Evolutionary conservation across 768 basidiomycete species (phyloP), one percentile per base, ranked within the genome.

Genomic region (Sarcodon sp.): DNA sequence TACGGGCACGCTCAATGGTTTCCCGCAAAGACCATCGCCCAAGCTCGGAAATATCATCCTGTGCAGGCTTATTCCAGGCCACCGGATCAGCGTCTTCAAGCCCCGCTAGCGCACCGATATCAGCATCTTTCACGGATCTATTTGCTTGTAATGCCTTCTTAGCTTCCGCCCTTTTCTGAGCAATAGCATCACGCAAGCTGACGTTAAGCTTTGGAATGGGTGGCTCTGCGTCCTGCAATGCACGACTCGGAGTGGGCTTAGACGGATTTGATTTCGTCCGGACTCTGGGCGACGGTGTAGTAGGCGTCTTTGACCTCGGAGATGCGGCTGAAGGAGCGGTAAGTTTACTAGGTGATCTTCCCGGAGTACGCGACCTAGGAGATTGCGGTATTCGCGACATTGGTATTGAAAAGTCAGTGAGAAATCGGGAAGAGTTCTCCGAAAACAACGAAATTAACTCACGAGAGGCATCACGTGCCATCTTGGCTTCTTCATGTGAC

Each of bases 171-270:
- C 87, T 71, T 52, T 76, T 85, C 41, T 86, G 66, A 2, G 87
- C 87, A 58, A 90, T 87, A 11, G 79, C 82, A 52, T 87, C 87
- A 55, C 79, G 79, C 52, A 88, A 72, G 57, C 73, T 86, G 32
- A 75, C 50, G 35, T 60, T 53, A 13, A 64, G 57, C 36, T 63
- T 69, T 12, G 66, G 54, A 13, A 72, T 49, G 34, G 54, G 60
- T 6, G 56, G 44, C 21, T 57, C 57, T 27, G 21, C 4, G 21
- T 27, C 21, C 4, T 27, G 21, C 21, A 27, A 27, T 27, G 50
- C 50, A 55, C 47, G 54, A 56, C 32, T 39, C n/a, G 60, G 55
- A 32, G 65, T 59, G 4, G 66, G 65, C 47, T 65, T 66, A 4
- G 21, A 27, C 0, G 64, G 64, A 21, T 59, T 49, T 7, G 66